Evolutionary conservation across 305 asterid species (phyloP).

Genomic region (Fraxinus sp.): DNA sequence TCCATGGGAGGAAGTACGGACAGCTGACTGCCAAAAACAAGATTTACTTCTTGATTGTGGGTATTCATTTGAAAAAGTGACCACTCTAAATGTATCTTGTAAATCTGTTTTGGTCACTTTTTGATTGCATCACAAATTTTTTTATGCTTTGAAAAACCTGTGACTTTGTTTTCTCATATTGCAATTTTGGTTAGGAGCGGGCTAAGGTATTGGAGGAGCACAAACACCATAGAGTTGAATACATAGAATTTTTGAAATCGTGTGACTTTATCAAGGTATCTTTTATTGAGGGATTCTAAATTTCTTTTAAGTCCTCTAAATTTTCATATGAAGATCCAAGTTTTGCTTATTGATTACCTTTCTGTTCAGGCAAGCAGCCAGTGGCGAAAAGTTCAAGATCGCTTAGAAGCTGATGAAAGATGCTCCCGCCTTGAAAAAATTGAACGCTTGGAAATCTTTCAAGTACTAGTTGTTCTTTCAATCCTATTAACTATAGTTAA

Average conservation of each 20-base stretch:
- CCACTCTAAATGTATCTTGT: neutral
- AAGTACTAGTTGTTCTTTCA: constrained; percentile 41
- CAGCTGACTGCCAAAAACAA: neutral
- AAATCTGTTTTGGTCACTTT: neutral
- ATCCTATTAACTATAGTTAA: constrained; percentile 10
- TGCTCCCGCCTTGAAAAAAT: constrained; percentile 88
- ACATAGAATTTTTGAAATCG: constrained; percentile 75
- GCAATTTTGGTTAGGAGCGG: constrained; percentile 60
- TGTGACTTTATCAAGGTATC: constrained; percentile 85
- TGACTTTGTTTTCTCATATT: constrained; percentile 18
- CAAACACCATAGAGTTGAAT: constrained; percentile 62
- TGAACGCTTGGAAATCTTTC: constrained; percentile 89
- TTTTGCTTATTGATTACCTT: constrained; percentile 15
- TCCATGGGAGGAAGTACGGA: neutral
- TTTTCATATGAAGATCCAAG: neutral
- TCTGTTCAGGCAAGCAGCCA: constrained; percentile 81
- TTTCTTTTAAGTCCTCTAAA: constrained; percentile 24
- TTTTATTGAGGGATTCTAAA: constrained; percentile 13
- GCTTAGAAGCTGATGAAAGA: constrained; percentile 89
- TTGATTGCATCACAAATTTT: neutral
- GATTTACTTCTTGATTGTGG: neutral
- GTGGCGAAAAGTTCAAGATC: constrained; percentile 95
- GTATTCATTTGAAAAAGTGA: neutral
- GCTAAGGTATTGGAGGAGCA: constrained; percentile 85
- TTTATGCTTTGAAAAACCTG: constrained; percentile 9